These are phyloP conservation scores for Ehretia macrophylla DNA, from an alignment of 257 asterid species.

Conservation along the genomic window DNA sequence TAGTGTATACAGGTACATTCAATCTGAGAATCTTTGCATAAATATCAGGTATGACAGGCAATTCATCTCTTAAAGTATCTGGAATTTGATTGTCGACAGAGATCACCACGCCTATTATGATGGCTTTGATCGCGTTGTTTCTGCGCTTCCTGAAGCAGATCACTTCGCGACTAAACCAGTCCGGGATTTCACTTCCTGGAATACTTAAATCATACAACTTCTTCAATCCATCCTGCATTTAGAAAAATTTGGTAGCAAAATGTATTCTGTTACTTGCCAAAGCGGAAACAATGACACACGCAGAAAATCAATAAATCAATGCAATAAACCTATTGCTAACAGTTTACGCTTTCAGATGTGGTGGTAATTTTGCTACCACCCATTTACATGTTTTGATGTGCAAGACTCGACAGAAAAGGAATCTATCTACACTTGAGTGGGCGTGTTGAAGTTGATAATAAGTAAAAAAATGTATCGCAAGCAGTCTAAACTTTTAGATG, in stretches of 20 bases:
- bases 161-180: constrained; percentile 21
- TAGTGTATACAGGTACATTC: constrained; percentile 9
- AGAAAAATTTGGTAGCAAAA: constrained; percentile 1
- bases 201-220: constrained; percentile 15
- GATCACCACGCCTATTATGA: constrained; percentile 21
- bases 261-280: not conserved
- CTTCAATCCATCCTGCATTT: constrained; percentile 24
- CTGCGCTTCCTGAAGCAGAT: constrained; percentile 13
- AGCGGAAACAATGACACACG: not conserved
- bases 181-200: constrained; percentile 31
- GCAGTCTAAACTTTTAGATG: too few relatives aligned
- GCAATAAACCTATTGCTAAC: too few relatives aligned
- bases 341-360: too few relatives aligned
- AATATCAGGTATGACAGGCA: constrained; percentile 21
- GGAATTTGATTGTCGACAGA: constrained; percentile 20
- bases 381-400: too few relatives aligned
- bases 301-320: constrained; percentile 2
- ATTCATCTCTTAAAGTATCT: constrained; percentile 15
- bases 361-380: too few relatives aligned
- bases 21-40: constrained; percentile 22
- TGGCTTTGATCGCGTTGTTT: constrained; percentile 22
- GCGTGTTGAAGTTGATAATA: too few relatives aligned
- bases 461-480: too few relatives aligned
- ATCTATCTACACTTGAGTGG: too few relatives aligned
- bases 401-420: too few relatives aligned